Evolutionary conservation across 129 eudicot species (phyloP), one percentile per base, ranked within the genome.

Genomic region (Solidago caesia): DNA sequence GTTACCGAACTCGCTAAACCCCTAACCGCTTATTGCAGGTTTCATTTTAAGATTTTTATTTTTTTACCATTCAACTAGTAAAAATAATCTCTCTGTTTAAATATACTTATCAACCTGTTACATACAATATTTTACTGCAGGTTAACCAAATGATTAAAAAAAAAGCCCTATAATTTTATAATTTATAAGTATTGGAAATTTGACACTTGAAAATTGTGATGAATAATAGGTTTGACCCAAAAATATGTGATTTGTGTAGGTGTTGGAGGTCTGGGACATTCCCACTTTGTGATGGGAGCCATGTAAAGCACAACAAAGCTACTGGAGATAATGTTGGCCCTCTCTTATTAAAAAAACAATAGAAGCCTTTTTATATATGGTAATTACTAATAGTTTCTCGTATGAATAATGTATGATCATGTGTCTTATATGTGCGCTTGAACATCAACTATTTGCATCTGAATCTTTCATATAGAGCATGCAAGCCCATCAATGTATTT

Each of bases 241-340:
- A 33, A 33, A 33, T 33, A 33, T 68, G 81, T 73, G 67, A 43
- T 46, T 46, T 43, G 15, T 84, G 80, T 71, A 93, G 98, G 91
- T 94, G 97, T 75, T 94, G 98, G 98, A 91, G 98, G 77, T 94
- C 98, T 7, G 92, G 91, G 75, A 90, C 96, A 4, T 94, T 94
- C 68, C 98, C 98, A 1, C 80, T 94, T 58, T 94, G 98, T 70
- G 98, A 94, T 77, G 98, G 97, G 53, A 73, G 84, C 44, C 98
- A 94, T 85, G 87, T 87, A 78, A 94, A 94, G 89, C 98, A 94
- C 88, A 94, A 90, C 78, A 94, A 94, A 82, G 98, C 91, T 44
- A 88, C 96, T 1, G 98, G 96, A 46, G 98, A 94, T 83, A 94
- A 94, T 58, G 98, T 93, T 55, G 98, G 98, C 29, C 98, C 98